Conservation (phyloP, 164 flowering plant species). For the Brasenia schreberi region DNA sequence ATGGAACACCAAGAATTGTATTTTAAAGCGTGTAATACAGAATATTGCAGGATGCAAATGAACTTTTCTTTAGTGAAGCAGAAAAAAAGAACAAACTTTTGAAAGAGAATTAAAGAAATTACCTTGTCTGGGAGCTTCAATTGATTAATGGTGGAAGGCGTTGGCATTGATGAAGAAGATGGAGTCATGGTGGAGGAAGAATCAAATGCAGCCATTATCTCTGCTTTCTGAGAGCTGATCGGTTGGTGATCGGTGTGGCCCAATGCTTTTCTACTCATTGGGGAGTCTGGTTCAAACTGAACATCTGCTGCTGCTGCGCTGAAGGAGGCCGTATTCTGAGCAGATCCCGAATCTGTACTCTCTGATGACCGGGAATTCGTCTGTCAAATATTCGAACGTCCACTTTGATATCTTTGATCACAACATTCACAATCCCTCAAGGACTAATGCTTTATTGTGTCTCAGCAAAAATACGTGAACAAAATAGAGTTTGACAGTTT, state of each 20-base stretch:
- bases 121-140: neutral
- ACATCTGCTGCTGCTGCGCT: slow-evolving; percentile 18
- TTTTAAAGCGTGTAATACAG: too few species aligned
- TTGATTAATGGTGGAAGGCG: neutral
- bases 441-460: neutral
- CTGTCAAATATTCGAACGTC: neutral
- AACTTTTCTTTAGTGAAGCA: too few species aligned
- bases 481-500: too few species aligned
- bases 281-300: slow-evolving; percentile 58
- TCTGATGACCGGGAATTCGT: slow-evolving; percentile 20
- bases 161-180: slow-evolving; percentile 15
- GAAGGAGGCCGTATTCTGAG: slow-evolving; percentile 29
- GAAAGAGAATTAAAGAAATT: neutral
- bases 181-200: neutral
- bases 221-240: slow-evolving; percentile 6
- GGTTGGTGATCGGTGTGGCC: slow-evolving; percentile 28
- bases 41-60: too few species aligned
- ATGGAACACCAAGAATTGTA: too few species aligned
- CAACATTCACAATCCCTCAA: neutral
- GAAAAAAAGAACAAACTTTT: neutral
- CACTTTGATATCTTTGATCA: neutral
- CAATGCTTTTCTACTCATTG: slow-evolving; percentile 43
- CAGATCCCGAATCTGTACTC: slow-evolving; percentile 83
- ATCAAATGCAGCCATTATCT: slow-evolving; percentile 13
- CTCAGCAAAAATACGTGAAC: too few species aligned